Evolutionary conservation across 495 filamentous ascomycete genomes (phyloP).

Genomic region (Recurvomyces mirabilis): DNA sequence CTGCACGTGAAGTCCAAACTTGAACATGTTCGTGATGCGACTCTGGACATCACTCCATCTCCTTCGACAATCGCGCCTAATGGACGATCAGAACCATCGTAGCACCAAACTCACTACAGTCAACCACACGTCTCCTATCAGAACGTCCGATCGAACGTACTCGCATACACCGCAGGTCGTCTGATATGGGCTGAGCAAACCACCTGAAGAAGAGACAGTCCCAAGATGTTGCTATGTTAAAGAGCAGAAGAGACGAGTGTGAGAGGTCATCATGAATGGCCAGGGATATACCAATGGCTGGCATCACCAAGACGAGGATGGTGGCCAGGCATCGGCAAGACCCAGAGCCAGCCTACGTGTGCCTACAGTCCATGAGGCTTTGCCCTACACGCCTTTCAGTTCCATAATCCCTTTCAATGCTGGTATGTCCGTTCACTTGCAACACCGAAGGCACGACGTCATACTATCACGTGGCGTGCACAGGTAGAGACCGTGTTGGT

Average conservation of each 20-base stretch:
- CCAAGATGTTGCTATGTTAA: too few relatives aligned
- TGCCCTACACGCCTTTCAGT: constrained; percentile 84
- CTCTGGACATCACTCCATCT: neutral
- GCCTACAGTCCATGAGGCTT: constrained; percentile 64
- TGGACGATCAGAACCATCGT: neutral
- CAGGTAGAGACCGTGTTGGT: too few relatives aligned
- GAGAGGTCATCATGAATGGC: constrained; percentile 5
- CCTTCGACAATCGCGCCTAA: neutral
- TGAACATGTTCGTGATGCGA: too few relatives aligned
- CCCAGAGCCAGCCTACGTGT: constrained; percentile 24
- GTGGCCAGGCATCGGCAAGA: neutral
- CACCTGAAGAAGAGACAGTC: too few relatives aligned
- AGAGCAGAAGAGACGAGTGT: too few relatives aligned
- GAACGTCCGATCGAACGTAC: too few relatives aligned
- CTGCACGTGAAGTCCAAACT: neutral
- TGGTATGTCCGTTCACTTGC: constrained; percentile 45
- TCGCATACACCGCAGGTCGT: neutral
- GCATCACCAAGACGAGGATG: neutral
- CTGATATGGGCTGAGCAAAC: too few relatives aligned
- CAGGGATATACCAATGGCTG: constrained; percentile 1
- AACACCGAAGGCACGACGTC: too few relatives aligned
- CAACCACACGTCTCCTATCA: too few relatives aligned
- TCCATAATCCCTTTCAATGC: constrained; percentile 79
- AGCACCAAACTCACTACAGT: too few relatives aligned
- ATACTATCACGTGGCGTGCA: too few relatives aligned